Base-by-base conservation (phyloP, 2,329 filamentous ascomycete genomes). In the Helotiales sp. region DNA sequence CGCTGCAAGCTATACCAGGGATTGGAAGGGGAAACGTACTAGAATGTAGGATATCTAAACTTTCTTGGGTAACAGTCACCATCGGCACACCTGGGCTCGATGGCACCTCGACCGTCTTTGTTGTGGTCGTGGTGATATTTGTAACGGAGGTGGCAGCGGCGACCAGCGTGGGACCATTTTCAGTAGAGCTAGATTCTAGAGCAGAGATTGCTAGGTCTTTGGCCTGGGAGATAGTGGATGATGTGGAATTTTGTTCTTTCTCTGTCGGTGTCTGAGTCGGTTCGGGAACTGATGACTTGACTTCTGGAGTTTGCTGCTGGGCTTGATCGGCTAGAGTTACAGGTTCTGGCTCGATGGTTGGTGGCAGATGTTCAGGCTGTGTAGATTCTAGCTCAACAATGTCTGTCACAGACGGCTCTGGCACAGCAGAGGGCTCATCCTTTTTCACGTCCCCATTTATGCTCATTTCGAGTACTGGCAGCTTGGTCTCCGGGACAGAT, bases 11-110 rank as follows among this genome's bases (percentile, higher is more conserved):
- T n/a, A n/a, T n/a, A n/a, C n/a, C n/a, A n/a, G n/a, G n/a, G n/a
- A n/a, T 47, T 22, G 20, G 43, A 13, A 32, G 20, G 34, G 34
- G n/a, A 50, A 57, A 55, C 63, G 28, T 60, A 70, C 69, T 71
- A 7, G 49, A 22, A 64, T 71, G 67, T 3, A 71, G 34, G 45
- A 54, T 24, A 49, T 69, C 66, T 30, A 71, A 47, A 30, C 63
- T 65, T 40, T 69, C 67, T 60, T 69, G 62, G 22, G 54, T 49
- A 17, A 66, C 32, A 13, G 54, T 63, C 20, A 67, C 61, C 52
- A 63, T 54, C 1, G 37, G 10, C 5, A 59, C 17, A 43, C 34
- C 17, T 26, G 47, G 15, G 22, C 28, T 20, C 22, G 47, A 24
- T 30, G 47, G 55, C 17, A 61, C 52, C 37, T 61, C 47, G 17